Evolutionary conservation across 2,329 filamentous ascomycete species (phyloP).

Genomic region (Atkinsonella texensis): DNA sequence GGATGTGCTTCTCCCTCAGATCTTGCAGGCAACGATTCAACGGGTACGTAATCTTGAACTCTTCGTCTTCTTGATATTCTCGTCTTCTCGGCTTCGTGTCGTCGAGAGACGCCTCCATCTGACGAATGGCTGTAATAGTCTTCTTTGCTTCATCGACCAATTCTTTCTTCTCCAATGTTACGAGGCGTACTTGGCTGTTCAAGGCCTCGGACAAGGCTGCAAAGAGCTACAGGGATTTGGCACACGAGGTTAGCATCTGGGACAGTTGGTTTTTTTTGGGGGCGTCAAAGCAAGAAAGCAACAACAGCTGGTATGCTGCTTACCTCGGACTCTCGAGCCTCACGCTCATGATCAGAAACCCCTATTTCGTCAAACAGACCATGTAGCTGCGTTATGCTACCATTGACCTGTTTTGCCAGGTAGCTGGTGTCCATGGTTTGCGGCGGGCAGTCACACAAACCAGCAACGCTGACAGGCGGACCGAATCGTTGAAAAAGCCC

Average conservation of each 20-base stretch:
- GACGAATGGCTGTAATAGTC: slow-evolving; percentile 73
- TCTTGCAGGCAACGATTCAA: slow-evolving; percentile 65
- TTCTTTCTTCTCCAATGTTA: slow-evolving; percentile 78
- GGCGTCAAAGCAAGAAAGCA: too few species aligned
- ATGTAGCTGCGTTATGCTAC: slow-evolving; percentile 85
- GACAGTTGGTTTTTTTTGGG: not conserved
- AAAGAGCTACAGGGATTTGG: slow-evolving; percentile 54
- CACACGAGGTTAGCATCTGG: too few species aligned
- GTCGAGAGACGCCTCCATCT: slow-evolving; percentile 87
- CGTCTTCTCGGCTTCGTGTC: slow-evolving; percentile 51
- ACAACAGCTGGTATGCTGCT: not conserved
- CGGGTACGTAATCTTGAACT: slow-evolving; percentile 70
- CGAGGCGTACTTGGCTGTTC: slow-evolving; percentile 75
- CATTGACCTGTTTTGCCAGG: slow-evolving; percentile 88
- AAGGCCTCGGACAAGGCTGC: slow-evolving; percentile 82
- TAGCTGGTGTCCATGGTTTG: slow-evolving; percentile 74
- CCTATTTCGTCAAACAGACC: slow-evolving; percentile 96
- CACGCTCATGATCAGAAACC: slow-evolving; percentile 84
- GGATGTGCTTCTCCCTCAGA: slow-evolving; percentile 76
- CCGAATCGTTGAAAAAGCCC: not conserved
- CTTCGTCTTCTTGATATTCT: slow-evolving; percentile 53
- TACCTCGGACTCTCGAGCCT: slow-evolving; percentile 80
- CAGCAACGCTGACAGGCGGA: not conserved
- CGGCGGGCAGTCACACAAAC: not conserved
- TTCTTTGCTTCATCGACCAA: slow-evolving; percentile 82